Conservation (phyloP, 2,329 filamentous ascomycete species). For the Pseudogymnoascus sp. region DNA sequence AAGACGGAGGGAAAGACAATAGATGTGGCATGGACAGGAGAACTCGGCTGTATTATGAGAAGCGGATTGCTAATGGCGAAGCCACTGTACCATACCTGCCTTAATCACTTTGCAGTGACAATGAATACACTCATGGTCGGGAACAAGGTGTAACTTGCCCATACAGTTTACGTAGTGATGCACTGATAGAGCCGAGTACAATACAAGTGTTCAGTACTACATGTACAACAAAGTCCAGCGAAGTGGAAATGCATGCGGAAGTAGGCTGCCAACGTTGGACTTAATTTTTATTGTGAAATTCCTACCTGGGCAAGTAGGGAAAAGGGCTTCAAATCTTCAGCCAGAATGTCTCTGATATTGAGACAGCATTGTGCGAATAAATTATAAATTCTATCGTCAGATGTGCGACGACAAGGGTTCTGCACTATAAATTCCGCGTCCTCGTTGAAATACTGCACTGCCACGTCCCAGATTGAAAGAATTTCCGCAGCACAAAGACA, state of each 20-base stretch:
- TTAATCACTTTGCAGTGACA: slow-evolving; percentile 16
- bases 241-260: not conserved
- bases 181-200: not conserved
- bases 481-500: not conserved
- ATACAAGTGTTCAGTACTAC: slow-evolving; percentile 4
- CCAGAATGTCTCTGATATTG: not conserved
- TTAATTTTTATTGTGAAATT: not conserved
- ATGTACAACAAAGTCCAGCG: not conserved
- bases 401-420: not conserved
- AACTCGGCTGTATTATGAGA: slow-evolving; percentile 26
- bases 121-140: not conserved
- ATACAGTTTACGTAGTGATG: slow-evolving; percentile 6
- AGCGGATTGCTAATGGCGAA: slow-evolving; percentile 13
- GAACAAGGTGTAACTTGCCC: slow-evolving; percentile 7
- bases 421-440: not conserved
- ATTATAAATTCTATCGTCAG: not conserved
- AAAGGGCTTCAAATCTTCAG: not conserved
- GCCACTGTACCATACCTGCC: slow-evolving; percentile 30
- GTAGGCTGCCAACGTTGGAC: not conserved
- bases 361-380: not conserved
- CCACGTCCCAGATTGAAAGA: not conserved
- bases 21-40: slow-evolving; percentile 16
- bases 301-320: not conserved
- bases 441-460: not conserved
- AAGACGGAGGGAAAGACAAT: slow-evolving; percentile 70